Conservation (phyloP, 768 basidiomycete genomes). For the Naganishia vaughanmartiniae region DNA sequence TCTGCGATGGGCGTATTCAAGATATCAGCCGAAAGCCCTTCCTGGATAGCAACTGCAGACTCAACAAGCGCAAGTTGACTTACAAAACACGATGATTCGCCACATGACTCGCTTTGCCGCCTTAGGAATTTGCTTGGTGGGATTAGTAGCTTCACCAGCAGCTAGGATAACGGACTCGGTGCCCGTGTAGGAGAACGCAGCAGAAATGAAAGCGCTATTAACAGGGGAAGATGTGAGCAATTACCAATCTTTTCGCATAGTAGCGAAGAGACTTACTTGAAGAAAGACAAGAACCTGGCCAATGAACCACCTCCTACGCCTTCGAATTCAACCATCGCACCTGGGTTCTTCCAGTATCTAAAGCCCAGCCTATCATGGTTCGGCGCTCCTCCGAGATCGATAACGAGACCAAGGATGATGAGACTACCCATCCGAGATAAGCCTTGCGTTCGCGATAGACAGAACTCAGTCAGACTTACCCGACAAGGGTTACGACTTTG, state of each 20-base stretch:
- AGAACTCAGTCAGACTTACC: constrained; percentile 12
- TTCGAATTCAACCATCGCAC: constrained; percentile 35
- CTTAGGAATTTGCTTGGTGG: constrained; percentile 73
- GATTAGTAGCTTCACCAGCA: constrained; percentile 73
- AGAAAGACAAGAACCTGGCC: constrained; percentile 48
- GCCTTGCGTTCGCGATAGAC: background rate
- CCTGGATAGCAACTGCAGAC: too few species aligned
- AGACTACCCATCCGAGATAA: background rate
- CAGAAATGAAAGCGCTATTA: constrained; percentile 56
- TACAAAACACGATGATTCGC: constrained; percentile 29
- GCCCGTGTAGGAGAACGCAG: constrained; percentile 65
- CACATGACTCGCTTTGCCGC: constrained; percentile 70
- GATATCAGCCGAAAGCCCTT: background rate
- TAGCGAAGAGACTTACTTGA: constrained; percentile 50
- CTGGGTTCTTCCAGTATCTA: constrained; percentile 38
- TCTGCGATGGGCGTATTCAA: constrained; percentile 6
- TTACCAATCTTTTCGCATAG: constrained; percentile 33
- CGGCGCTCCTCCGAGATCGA: constrained; percentile 41
- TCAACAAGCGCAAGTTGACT: background rate
- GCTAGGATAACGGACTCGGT: constrained; percentile 55
- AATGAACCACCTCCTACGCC: constrained; percentile 33
- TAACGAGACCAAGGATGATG: constrained; percentile 37
- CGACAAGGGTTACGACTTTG: constrained; percentile 35
- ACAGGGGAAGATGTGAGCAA: background rate
- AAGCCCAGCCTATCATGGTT: constrained; percentile 36